phyloP scores from a whole-genome alignment of 345 rosid genomes.

The Anastatica hierochuntica region DNA sequence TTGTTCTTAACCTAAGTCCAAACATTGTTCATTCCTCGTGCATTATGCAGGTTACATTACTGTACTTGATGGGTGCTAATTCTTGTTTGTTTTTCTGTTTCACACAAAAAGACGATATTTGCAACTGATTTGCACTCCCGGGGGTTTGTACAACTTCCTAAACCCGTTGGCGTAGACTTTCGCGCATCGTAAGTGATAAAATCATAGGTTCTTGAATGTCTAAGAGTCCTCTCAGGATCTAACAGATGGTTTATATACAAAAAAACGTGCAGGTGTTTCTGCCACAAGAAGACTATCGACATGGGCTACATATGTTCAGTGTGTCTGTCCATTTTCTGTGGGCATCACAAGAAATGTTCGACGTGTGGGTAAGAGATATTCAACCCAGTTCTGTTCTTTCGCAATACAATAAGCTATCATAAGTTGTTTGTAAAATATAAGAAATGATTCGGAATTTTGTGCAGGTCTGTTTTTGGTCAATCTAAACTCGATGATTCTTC shows the following conservation, averaged over 20 bases:
- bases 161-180: constrained; percentile 92
- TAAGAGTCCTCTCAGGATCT: neutral
- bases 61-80: neutral
- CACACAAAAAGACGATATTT: constrained; percentile 62
- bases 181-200: constrained; percentile 71
- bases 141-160: constrained; percentile 73
- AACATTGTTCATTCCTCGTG: too few relatives aligned
- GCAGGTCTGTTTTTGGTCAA: constrained; percentile 81
- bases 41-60: too few relatives aligned
- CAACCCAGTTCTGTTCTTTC: neutral
- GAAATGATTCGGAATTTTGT: constrained; percentile 9
- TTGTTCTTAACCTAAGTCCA: constrained; percentile 12
- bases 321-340: constrained; percentile 86
- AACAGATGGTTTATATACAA: neutral
- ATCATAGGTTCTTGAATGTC: neutral
- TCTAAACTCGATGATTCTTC: constrained; percentile 45
- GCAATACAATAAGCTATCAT: neutral
- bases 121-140: constrained; percentile 86
- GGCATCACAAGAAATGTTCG: constrained; percentile 83
- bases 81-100: neutral
- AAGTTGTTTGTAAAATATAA: neutral
- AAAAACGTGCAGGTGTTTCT: constrained; percentile 76
- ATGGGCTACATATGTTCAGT: constrained; percentile 95
- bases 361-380: constrained; percentile 77
- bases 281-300: constrained; percentile 91